Evolutionary conservation across 1,284 basidiomycete species (phyloP).

Genomic region (Ustilago esculenta): DNA sequence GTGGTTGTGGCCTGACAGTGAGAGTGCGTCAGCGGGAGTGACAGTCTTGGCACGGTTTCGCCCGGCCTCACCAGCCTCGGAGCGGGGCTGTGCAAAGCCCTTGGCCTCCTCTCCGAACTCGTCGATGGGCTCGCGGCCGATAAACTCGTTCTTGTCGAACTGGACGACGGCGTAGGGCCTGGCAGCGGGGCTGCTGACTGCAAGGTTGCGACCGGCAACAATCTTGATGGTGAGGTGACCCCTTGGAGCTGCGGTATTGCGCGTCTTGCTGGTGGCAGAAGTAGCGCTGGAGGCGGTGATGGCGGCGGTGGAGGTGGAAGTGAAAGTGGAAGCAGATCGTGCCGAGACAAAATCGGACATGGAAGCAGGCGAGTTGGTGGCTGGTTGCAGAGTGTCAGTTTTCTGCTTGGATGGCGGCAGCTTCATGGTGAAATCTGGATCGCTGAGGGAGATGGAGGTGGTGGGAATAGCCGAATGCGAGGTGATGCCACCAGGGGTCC

Average conservation of each 20-base stretch:
- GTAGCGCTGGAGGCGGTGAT: conserved; percentile 1
- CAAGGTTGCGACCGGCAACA: conserved; percentile 86
- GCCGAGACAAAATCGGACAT: conserved; percentile 5
- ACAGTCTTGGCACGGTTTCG: conserved; percentile 68
- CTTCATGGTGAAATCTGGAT: conserved; percentile 65
- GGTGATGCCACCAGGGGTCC: conserved; percentile 58
- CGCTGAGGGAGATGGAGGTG: conserved; percentile 53
- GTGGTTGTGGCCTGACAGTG: conserved; percentile 70
- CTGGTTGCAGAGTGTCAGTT: conserved; percentile 3
- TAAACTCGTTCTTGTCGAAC: conserved; percentile 99
- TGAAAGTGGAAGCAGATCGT: not conserved
- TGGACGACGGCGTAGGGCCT: conserved; percentile 96
- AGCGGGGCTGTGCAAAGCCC: conserved; percentile 76
- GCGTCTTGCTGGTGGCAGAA: conserved; percentile 34
- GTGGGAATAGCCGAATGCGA: conserved; percentile 58
- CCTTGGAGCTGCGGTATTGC: conserved; percentile 68
- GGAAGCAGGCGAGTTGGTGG: conserved; percentile 2
- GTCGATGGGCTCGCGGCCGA: conserved; percentile 85
- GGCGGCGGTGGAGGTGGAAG: conserved; percentile 15
- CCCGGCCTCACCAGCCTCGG: conserved; percentile 73
- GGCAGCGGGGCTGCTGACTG: conserved; percentile 69
- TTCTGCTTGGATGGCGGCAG: conserved; percentile 59
- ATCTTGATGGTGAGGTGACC: conserved; percentile 95
- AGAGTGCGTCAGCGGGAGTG: conserved; percentile 43
- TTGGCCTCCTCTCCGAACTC: conserved; percentile 87